These are phyloP conservation scores for Monosporozyma aerobia DNA, from an alignment of 805 yeast species.

Conservation along the genomic window DNA sequence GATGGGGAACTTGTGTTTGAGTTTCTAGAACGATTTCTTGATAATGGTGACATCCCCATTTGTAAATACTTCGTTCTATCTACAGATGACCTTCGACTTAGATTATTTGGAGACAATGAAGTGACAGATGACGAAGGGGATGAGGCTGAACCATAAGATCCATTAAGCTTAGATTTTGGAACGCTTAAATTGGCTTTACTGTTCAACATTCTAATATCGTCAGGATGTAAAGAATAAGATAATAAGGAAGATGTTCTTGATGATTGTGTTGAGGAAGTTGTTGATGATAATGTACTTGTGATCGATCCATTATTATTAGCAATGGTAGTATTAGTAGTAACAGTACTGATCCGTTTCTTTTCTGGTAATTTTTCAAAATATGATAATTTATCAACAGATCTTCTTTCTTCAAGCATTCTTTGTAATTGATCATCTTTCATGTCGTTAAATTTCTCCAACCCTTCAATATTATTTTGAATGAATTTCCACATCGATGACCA, in stretches of 20 bases:
- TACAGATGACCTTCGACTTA: conserved; percentile 18
- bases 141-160: conserved; percentile 1
- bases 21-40: not conserved
- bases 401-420: conserved; percentile 22
- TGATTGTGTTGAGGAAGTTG: conserved; percentile 7
- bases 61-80: conserved; percentile 4
- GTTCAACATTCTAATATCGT: not conserved
- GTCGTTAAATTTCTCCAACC: conserved; percentile 7
- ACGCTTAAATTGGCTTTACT: not conserved
- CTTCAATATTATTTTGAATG: conserved; percentile 13
- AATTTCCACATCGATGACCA: conserved; percentile 20
- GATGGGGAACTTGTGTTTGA: conserved; percentile 7
- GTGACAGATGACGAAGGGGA: conserved; percentile 1
- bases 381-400: conserved; percentile 20
- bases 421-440: conserved; percentile 11
- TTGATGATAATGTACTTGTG: not conserved
- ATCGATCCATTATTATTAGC: not conserved
- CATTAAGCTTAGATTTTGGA: not conserved
- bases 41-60: conserved; percentile 2
- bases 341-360: conserved; percentile 1
- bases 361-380: conserved; percentile 15
- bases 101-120: conserved; percentile 7
- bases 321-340: not conserved
- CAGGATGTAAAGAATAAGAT: not conserved
- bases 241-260: conserved; percentile 1